Conservation (phyloP, 176 grass and related monocot genomes). For the Cenchrus fungigraminus region DNA sequence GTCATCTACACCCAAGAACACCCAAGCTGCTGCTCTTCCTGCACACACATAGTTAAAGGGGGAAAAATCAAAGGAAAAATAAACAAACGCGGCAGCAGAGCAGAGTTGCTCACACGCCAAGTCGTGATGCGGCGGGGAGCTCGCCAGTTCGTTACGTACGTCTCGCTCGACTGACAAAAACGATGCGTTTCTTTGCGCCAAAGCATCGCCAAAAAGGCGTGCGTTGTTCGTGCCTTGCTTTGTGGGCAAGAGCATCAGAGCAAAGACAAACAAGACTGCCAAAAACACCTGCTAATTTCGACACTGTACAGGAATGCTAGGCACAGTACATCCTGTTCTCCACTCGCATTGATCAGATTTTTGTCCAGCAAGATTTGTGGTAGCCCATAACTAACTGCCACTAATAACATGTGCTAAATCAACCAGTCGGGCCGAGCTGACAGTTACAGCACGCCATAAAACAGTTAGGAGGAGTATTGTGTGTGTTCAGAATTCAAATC, state of each 20-base stretch:
- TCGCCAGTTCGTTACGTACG: slow-evolving; percentile 40
- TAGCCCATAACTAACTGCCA: not conserved
- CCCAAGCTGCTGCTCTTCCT: not conserved
- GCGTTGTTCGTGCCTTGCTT: slow-evolving; percentile 33
- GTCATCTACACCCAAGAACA: slow-evolving; percentile 32
- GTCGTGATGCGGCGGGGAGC: not conserved
- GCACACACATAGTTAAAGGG: not conserved
- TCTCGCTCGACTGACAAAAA: slow-evolving; percentile 21
- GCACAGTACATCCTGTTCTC: not conserved
- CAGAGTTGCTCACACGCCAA: slow-evolving; percentile 24
- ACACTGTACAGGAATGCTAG: not conserved
- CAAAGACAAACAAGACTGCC: no score
- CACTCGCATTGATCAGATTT: slow-evolving; percentile 18
- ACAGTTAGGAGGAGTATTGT: not conserved
- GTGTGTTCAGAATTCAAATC: not conserved
- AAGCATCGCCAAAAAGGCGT: slow-evolving; percentile 15
- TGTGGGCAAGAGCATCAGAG: slow-evolving; percentile 9
- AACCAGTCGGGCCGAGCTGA: not conserved
- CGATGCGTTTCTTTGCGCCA: slow-evolving; percentile 44
- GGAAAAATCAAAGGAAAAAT: not conserved
- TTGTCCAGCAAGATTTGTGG: not conserved
- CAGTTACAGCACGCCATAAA: not conserved
- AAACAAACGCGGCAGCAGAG: no score
- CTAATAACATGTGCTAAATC: not conserved
- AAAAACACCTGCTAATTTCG: not conserved